Evolutionary conservation across 163 green algal genomes (phyloP).

Genomic region (Smithsoniella earleae): DNA sequence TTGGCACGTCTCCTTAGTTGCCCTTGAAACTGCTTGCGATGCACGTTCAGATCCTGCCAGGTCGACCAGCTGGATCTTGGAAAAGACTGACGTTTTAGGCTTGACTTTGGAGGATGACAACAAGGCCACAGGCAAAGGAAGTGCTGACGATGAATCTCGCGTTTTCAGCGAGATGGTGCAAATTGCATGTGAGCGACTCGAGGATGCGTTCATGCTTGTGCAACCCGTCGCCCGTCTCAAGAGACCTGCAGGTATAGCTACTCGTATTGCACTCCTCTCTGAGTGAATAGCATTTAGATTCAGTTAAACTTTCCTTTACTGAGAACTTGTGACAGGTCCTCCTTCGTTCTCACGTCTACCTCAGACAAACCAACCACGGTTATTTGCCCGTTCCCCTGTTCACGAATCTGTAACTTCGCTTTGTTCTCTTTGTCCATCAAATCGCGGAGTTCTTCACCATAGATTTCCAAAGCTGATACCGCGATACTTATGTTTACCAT

Average conservation of each 20-base stretch:
- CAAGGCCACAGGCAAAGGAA: background rate
- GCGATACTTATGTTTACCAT: background rate
- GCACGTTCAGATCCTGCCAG: conserved; percentile 22
- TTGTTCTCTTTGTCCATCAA: conserved; percentile 47
- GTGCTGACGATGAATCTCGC: too few species aligned
- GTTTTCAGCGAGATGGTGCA: conserved; percentile 24
- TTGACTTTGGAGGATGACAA: background rate
- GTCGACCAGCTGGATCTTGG: conserved; percentile 30
- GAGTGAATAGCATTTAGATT: background rate
- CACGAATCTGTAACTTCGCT: background rate
- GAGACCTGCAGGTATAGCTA: background rate
- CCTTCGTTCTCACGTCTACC: background rate
- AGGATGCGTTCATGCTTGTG: conserved; percentile 39
- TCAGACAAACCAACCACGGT: background rate
- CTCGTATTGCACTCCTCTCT: background rate
- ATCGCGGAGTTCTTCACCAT: conserved; percentile 71
- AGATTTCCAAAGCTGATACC: conserved; percentile 62
- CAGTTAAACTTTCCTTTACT: background rate
- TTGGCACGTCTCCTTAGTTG: conserved; percentile 20
- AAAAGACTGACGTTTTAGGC: background rate
- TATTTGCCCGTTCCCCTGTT: background rate
- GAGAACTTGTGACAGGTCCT: conserved; percentile 12
- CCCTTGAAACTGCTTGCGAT: background rate
- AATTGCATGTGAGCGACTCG: conserved; percentile 25
- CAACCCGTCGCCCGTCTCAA: background rate